Evolutionary conservation across 805 yeast species (phyloP).

Genomic region (Maudiozyma bulderi): DNA sequence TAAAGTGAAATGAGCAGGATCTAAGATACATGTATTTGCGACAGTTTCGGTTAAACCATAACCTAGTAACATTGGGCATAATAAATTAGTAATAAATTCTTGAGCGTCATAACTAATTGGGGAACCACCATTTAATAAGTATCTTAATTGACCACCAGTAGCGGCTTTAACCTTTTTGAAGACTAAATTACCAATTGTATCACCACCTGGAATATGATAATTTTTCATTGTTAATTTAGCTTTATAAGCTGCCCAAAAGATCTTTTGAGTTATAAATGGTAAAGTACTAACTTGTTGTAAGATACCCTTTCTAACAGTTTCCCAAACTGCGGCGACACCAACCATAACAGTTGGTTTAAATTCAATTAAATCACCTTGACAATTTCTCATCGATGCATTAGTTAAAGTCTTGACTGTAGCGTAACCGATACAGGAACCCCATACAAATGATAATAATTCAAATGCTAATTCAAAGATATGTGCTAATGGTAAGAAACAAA

Average conservation of each 20-base stretch:
- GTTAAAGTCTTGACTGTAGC: conserved; percentile 88
- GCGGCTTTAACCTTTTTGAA: conserved; percentile 87
- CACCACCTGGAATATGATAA: conserved; percentile 67
- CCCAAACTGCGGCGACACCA: conserved; percentile 99
- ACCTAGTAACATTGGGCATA: conserved; percentile 85
- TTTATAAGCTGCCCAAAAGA: conserved; percentile 83
- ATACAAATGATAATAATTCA: conserved; percentile 67
- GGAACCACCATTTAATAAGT: conserved; percentile 84
- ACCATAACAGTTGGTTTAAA: conserved; percentile 92
- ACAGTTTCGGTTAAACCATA: conserved; percentile 95
- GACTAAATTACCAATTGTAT: conserved; percentile 51
- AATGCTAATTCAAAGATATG: conserved; percentile 91
- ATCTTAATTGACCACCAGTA: conserved; percentile 81
- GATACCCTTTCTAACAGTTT: conserved; percentile 87
- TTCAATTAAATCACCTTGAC: conserved; percentile 78
- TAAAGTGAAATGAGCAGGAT: conserved; percentile 54
- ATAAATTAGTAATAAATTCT: conserved; percentile 59
- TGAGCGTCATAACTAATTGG: conserved; percentile 79
- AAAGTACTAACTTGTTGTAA: conserved; percentile 58
- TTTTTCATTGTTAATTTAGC: conserved; percentile 57
- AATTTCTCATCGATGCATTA: conserved; percentile 70
- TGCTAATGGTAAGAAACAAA: conserved; percentile 89
- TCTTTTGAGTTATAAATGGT: conserved; percentile 58
- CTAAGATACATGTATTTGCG: conserved; percentile 72
- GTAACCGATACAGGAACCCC: conserved; percentile 89